phyloP scores from a whole-genome alignment of 2,329 filamentous ascomycete species.

The Chaetomium sp. region DNA sequence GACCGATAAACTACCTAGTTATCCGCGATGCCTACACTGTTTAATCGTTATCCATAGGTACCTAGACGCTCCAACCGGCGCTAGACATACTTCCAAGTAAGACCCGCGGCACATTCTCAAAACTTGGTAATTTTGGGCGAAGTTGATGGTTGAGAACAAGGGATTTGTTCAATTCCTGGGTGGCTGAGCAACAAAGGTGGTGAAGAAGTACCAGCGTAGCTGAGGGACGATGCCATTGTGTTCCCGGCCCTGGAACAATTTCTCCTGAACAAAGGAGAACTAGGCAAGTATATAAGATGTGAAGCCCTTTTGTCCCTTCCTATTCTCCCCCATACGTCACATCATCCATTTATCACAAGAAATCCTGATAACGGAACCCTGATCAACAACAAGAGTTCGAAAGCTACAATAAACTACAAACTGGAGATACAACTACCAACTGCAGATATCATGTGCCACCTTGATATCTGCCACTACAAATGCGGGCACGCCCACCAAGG shows the following conservation, averaged over 20 bases:
- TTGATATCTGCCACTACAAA: neutral
- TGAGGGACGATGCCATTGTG: slow-evolving; percentile 10
- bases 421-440: neutral
- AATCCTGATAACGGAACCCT: neutral
- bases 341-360: neutral
- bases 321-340: neutral
- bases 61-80: neutral
- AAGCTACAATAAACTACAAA: neutral
- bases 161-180: neutral
- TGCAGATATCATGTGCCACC: slow-evolving; percentile 1
- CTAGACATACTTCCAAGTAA: neutral
- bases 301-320: neutral
- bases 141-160: neutral
- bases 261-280: slow-evolving; percentile 2
- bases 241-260: neutral
- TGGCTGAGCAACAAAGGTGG: slow-evolving; percentile 3
- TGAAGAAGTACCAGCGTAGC: neutral
- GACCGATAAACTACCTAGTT: too few species aligned
- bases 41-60: too few species aligned
- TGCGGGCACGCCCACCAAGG: slow-evolving; percentile 4
- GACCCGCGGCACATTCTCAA: neutral
- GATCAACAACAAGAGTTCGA: neutral
- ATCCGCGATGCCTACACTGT: too few species aligned
- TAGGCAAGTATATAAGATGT: slow-evolving; percentile 6
- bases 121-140: neutral